phyloP scores from a whole-genome alignment of 768 basidiomycete genomes.

The Russula sp. region DNA sequence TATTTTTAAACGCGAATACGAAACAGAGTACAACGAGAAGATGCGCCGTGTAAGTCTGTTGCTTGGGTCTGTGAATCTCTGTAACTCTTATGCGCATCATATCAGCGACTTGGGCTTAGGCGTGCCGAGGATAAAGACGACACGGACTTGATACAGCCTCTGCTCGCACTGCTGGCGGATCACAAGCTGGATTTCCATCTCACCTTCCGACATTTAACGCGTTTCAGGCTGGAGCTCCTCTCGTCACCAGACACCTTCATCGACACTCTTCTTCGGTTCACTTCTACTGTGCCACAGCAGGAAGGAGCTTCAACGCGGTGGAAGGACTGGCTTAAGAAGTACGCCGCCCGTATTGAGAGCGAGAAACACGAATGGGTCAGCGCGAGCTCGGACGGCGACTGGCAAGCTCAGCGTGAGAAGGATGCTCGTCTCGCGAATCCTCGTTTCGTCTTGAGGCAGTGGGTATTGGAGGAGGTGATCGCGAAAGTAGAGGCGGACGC shows the following conservation, averaged over 20 bases:
- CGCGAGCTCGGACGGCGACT: conserved; percentile 41
- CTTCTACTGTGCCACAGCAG: conserved; percentile 48
- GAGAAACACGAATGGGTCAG: conserved; percentile 54
- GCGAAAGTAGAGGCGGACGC: conserved; percentile 64
- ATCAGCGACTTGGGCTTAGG: conserved; percentile 73
- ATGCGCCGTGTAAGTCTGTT: conserved; percentile 59
- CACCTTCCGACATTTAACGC: conserved; percentile 70
- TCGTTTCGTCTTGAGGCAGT: conserved; percentile 89
- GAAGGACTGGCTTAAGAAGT: conserved; percentile 61
- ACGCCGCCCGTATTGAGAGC: conserved; percentile 53
- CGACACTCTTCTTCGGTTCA: conserved; percentile 44
- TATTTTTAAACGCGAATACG: conserved; percentile 56
- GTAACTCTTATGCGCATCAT: background rate
- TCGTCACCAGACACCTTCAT: conserved; percentile 44
- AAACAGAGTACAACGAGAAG: conserved; percentile 59
- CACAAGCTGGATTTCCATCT: conserved; percentile 85
- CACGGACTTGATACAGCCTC: conserved; percentile 53
- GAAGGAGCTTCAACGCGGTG: conserved; percentile 51
- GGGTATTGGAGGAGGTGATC: conserved; percentile 95
- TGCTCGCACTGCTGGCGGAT: conserved; percentile 69
- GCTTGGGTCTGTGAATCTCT: background rate
- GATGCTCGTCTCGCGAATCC: conserved; percentile 60
- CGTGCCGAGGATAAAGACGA: conserved; percentile 59
- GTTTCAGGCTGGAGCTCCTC: conserved; percentile 51
- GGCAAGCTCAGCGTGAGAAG: conserved; percentile 42